Evolutionary conservation across 495 filamentous ascomycete genomes (phyloP), one percentile per base, ranked within the genome.

Genomic region (Xylaria palmicola): DNA sequence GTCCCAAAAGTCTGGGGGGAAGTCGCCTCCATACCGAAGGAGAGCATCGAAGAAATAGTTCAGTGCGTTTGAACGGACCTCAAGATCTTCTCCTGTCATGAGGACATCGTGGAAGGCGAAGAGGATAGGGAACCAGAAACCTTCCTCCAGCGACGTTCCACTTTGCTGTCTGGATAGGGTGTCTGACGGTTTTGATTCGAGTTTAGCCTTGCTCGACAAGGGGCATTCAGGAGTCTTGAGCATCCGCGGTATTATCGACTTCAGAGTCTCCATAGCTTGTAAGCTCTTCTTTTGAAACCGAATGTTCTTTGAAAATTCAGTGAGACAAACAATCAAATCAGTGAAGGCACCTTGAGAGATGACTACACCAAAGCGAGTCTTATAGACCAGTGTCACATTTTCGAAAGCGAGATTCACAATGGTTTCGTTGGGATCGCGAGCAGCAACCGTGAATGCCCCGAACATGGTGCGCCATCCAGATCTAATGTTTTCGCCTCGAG

Each of bases 391-490:
- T n/a, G 85, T 89, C 53, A 98, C 92, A 75, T 96, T 96, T 60
- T 99, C 93, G 67, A 91, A 98, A 0, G 95, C 92, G 68, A 98
- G 86, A 66, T 92, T 97, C 47, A 99, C 94, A 66, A 99, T 97
- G 54, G 87, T 86, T 77, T 98, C 94, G 72, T 96, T 93, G 37
- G 88, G 91, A 67, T 99, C 94, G 54, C 88, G 83, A 22, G 94
- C 94, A 19, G 94, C 95, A 26, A 97, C 90, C 3, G 93, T 97
- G 72, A 99, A 98, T 37, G 97, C 95, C 9, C 92, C 94, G 78
- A 99, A 98, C 92, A 99, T 98, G 12, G 94, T 98, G 73, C 94
- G 87, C 94, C 94, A 99, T 29, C 94, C 94, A 17, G 92, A 97
- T 10, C 93, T 88, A 65, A 99, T 98, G 64, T 97, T 98, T 66